Evolutionary conservation across 148 eudicot genomes (phyloP).

Genomic region (Vaccinium macrocarpon): DNA sequence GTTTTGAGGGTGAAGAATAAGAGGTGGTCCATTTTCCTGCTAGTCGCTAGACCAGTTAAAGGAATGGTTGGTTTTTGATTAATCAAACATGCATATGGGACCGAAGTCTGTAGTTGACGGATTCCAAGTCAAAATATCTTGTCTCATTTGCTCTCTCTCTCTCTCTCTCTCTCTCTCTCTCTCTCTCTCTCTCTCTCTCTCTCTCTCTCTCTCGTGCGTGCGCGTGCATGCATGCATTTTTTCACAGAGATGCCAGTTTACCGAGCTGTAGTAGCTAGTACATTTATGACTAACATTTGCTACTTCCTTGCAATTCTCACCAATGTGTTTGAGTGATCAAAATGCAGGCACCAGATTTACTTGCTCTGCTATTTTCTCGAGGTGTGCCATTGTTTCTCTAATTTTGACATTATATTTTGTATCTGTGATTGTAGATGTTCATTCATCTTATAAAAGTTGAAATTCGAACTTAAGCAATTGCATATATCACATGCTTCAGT

Average conservation of each 20-base stretch:
- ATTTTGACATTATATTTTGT: constrained; percentile 4
- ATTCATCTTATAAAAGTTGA: neutral
- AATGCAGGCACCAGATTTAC: constrained; percentile 88
- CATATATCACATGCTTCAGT: neutral
- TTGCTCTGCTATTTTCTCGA: constrained; percentile 60
- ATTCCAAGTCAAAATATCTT: neutral
- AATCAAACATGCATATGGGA: constrained; percentile 1
- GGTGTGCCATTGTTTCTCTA: constrained; percentile 38
- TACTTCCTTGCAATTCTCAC: constrained; percentile 20
- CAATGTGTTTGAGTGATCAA: constrained; percentile 24
- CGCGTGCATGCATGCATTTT: neutral
- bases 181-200: neutral
- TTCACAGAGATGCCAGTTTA: neutral
- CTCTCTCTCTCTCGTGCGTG: no score
- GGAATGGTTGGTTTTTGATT: neutral
- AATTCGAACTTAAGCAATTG: neutral
- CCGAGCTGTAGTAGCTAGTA: neutral
- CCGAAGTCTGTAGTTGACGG: neutral
- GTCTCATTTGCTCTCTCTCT: neutral
- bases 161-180: neutral
- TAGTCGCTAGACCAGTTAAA: neutral
- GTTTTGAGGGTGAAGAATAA: constrained; percentile 4
- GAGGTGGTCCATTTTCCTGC: neutral
- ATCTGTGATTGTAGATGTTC: neutral
- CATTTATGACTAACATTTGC: neutral